Evolutionary conservation across 1,284 basidiomycete genomes (phyloP).

Genomic region (Melampsora larici-populina): DNA sequence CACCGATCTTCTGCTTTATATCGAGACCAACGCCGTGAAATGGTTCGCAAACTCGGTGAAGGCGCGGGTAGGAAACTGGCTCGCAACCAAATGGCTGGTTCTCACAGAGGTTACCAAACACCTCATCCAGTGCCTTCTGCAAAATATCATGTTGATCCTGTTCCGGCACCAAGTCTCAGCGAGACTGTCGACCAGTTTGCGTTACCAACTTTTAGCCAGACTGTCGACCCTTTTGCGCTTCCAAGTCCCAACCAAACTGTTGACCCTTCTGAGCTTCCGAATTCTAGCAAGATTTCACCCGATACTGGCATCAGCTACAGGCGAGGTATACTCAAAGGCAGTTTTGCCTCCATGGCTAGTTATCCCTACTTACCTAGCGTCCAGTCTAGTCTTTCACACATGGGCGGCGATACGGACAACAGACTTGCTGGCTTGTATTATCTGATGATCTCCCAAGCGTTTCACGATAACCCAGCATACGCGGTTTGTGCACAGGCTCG

Average conservation of each 20-base stretch:
- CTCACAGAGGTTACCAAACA: background rate
- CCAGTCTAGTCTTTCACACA: background rate
- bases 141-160: background rate
- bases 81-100: background rate
- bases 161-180: background rate
- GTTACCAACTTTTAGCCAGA: background rate
- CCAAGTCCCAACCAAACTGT: background rate
- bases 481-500: constrained; percentile 5
- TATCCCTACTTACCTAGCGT: background rate
- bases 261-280: background rate
- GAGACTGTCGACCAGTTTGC: background rate
- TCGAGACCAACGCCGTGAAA: background rate
- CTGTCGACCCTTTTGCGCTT: background rate
- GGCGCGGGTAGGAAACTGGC: background rate
- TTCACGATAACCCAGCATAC: constrained; percentile 18
- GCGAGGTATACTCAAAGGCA: background rate
- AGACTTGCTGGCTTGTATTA: constrained; percentile 11
- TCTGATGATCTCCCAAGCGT: constrained; percentile 5
- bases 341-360: background rate
- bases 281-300: background rate
- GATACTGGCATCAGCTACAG: background rate
- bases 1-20: background rate
- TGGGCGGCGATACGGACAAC: background rate
- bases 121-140: background rate
- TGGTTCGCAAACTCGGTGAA: background rate